Base-by-base conservation (phyloP, 768 basidiomycete species). In the Mycena sanguinolenta region DNA sequence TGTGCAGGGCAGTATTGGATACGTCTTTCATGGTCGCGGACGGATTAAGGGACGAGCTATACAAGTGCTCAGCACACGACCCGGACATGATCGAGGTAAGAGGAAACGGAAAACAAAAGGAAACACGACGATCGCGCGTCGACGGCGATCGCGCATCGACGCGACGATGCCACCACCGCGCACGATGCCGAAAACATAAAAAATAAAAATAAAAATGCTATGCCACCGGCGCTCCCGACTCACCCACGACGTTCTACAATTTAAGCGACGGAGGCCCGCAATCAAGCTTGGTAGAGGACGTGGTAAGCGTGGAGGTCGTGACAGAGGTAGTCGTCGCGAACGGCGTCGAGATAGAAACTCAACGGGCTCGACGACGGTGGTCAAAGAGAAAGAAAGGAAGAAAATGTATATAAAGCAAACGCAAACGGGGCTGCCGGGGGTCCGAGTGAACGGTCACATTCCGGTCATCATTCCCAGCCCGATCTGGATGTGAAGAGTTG, bases 21-120 rank as follows among this genome's bases (percentile, higher is more conserved):
- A 88, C 83, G 84, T 95, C 93, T 86, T 95, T 95, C 94, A 95
- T 95, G 82, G 85, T 85, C 85, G 77, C 78, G 63, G 58, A 54
- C 58, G 63, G 66, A 69, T 60, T 23, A 60, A 74, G 65, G 75
- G 79, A n/a, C n/a, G n/a, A 76, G 64, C 63, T 62, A 42, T 3
- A 53, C 13, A 55, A 25, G 21, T 61, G 82, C 80, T 75, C 80
- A 78, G 75, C 76, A 77, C 81, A 82, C 77, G 82, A 83, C 84
- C 79, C 84, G 82, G 82, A 80, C 78, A 75, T 81, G 78, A 88
- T 71, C 69, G 63, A 34, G 74, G 59, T 73, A 32, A 32, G 75
- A 73, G 70, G 74, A 74, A 69, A 76, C 75, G 75, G 74, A 66
- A 58, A 65, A 71, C 67, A 75, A 62, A 65, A 66, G 38, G 62